Base-by-base conservation (phyloP, 2,329 filamentous ascomycete genomes). In the Fusarium aywerte region DNA sequence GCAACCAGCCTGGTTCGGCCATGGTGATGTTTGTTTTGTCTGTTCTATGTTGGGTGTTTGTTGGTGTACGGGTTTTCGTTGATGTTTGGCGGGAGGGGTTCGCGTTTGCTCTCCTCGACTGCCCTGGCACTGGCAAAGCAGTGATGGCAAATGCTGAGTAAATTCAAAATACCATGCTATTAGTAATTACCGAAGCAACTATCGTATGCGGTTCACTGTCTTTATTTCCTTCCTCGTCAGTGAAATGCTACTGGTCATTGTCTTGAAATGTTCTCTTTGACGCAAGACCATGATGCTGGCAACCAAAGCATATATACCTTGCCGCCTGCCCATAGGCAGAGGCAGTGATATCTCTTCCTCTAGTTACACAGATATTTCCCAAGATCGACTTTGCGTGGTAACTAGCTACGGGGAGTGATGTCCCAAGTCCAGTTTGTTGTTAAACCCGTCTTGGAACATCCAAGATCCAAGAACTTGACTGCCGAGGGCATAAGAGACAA, bases 1-100 rank as follows among this genome's bases (percentile, higher is more conserved):
- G 71, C 38, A 73, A 51, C 73, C 72, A 75, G 29, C 57, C 38
- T 36, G 65, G 48, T 13, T 74, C 73, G 20, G 58, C 39, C 73
- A 74, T 75, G 7, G n/a, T 33, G 45, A 12, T 48, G 16, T 47
- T 38, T 33, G 5, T n/a, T 12, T 25, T 36, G 18, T 48, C 20
- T 38, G 18, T n/a, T 53, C n/a, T 23, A 31, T 36, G 40, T 38
- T 42, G 6, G 20, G 4, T 11, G 29, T 23, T 16, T 29, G 29
- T 36, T 20, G 29, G 12, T 32, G 20, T 9, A 21, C 44, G 7
- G 21, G 20, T 13, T 25, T 18, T 25, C 6, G 21, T 25, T 15
- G 32, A 18, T 20, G 32, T 20, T 48, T 48, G 32, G 13, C 4
- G 23, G 21, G 16, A 18, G 21, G 45, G 35, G 16, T 20, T 10